phyloP scores from a whole-genome alignment of 805 yeast genomes.

The Pichia thaimueangensis region DNA sequence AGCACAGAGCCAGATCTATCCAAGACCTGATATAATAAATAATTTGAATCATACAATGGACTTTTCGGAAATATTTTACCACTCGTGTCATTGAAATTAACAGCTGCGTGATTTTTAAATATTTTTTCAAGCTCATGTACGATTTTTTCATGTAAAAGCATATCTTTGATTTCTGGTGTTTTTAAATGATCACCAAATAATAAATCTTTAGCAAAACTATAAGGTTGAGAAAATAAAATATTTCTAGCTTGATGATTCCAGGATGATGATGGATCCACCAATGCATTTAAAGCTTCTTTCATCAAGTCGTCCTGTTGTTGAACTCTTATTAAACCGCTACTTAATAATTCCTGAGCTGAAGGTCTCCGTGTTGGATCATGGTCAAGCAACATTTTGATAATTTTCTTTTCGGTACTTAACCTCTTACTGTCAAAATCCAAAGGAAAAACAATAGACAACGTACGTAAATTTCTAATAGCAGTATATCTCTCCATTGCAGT shows the following conservation, averaged over 20 bases:
- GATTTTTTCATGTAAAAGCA: constrained; percentile 53
- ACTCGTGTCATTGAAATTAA: constrained; percentile 54
- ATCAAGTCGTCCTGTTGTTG: constrained; percentile 87
- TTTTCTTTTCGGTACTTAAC: constrained; percentile 53
- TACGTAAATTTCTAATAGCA: constrained; percentile 60
- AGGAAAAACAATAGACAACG: constrained; percentile 61
- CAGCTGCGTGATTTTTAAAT: constrained; percentile 80
- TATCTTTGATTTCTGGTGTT: constrained; percentile 35
- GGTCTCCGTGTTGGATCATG: constrained; percentile 81
- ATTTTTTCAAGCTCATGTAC: constrained; percentile 53
- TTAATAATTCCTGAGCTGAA: constrained; percentile 65
- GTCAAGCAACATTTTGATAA: constrained; percentile 60
- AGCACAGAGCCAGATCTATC: constrained; percentile 84
- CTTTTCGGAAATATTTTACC: constrained; percentile 77
- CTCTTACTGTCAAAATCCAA: constrained; percentile 49
- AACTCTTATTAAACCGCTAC: constrained; percentile 80
- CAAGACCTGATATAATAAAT: constrained; percentile 68
- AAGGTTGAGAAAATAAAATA: constrained; percentile 78
- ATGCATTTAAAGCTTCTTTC: constrained; percentile 76
- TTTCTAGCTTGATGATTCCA: constrained; percentile 92
- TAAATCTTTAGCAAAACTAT: constrained; percentile 76
- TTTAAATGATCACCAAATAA: constrained; percentile 56
- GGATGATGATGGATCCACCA: constrained; percentile 86
- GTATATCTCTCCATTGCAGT: constrained; percentile 92
- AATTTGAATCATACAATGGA: constrained; percentile 57